phyloP scores from a whole-genome alignment of 257 asterid species.

The Knoxia roxburghii region DNA sequence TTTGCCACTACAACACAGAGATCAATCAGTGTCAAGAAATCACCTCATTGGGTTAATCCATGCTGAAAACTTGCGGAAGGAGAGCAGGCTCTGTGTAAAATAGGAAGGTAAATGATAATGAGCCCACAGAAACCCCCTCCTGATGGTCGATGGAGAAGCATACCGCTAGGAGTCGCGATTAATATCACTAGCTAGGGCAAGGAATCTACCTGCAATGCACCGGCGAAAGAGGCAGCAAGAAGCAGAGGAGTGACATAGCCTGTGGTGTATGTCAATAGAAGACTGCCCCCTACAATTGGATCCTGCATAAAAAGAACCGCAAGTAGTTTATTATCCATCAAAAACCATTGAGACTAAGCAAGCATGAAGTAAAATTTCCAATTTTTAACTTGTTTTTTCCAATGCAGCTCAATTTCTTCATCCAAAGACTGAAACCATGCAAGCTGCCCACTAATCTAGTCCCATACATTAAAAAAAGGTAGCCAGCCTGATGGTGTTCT shows the following conservation, averaged over 20 bases:
- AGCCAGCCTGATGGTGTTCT: background rate
- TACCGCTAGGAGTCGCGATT: background rate
- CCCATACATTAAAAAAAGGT: too few species aligned
- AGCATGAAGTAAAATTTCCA: background rate
- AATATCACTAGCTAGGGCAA: background rate
- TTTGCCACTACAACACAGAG: background rate
- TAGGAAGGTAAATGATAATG: background rate
- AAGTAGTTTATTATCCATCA: background rate
- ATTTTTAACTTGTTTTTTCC: background rate
- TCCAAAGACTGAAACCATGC: background rate
- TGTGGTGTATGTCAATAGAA: constrained; percentile 83
- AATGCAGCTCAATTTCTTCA: background rate
- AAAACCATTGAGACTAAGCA: background rate
- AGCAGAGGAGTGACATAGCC: constrained; percentile 94
- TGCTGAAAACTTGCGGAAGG: constrained; percentile 92
- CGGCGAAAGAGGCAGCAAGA: constrained; percentile 97
- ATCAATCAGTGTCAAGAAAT: background rate
- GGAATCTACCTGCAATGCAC: constrained; percentile 80
- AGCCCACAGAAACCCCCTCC: background rate
- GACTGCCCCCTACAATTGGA: constrained; percentile 81
- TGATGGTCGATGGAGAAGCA: background rate
- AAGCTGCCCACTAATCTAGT: too few species aligned
- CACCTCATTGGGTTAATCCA: constrained; percentile 94
- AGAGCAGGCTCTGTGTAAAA: constrained; percentile 76
- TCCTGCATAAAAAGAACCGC: constrained; percentile 44